Percentiles rank a stretch among this genome's conserved stretches.
Conservation (phyloP, 1,284 basidiomycete species). For the Dichomitus squalens region DNA sequence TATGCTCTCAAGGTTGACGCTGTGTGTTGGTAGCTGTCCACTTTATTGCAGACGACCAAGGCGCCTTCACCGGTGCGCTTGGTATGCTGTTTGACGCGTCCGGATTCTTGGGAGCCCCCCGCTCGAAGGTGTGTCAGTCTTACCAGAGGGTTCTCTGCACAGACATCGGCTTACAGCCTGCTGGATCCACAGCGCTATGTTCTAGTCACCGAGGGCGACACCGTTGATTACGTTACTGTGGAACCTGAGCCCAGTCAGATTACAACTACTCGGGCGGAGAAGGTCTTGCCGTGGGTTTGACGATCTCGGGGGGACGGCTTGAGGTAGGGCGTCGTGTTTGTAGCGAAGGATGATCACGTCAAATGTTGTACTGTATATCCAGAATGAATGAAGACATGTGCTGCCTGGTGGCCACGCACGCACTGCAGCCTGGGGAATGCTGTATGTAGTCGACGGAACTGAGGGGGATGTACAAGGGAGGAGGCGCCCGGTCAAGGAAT, state of each 20-base stretch:
- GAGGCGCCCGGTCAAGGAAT: background rate
- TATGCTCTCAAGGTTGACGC: no score
- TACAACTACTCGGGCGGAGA: conserved; percentile 60
- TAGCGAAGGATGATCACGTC: no score
- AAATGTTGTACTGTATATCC: no score
- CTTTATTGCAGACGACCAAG: conserved; percentile 73
- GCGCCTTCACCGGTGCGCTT: conserved; percentile 54
- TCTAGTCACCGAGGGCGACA: conserved; percentile 57
- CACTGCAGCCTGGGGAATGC: no score
- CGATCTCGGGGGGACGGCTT: no score
- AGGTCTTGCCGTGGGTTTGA: conserved; percentile 56
- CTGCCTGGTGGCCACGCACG: no score
- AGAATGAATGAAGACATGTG: no score
- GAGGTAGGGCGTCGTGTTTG: no score
- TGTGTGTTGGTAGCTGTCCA: no score
- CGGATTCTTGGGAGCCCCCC: conserved; percentile 59
- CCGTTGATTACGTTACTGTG: conserved; percentile 55
- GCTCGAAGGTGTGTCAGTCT: conserved; percentile 67
- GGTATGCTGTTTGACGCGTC: conserved; percentile 71
- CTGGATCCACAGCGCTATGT: conserved; percentile 52
- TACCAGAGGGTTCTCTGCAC: no score
- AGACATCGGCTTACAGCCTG: no score
- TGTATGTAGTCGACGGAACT: no score
- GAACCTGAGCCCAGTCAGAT: conserved; percentile 59
- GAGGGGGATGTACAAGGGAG: background rate